Conservation (phyloP, 2,329 filamentous ascomycete species). For the Paecilomyces variotii region DNA sequence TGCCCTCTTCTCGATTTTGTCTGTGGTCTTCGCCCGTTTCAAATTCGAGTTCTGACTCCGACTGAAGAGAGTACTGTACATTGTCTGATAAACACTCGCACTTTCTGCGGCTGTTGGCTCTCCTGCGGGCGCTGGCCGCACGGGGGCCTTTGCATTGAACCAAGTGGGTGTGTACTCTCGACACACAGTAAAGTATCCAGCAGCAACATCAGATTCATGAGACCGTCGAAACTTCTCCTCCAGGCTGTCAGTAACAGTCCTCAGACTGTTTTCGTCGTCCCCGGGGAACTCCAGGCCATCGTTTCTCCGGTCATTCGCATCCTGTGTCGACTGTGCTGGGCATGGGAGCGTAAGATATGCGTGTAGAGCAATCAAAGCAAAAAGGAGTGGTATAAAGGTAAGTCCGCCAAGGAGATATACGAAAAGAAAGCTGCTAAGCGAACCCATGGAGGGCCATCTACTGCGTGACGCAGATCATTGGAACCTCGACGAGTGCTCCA, state of each 20-base stretch:
- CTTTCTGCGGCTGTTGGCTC: slow-evolving; percentile 71
- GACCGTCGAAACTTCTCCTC: slow-evolving; percentile 55
- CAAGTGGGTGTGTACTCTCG: slow-evolving; percentile 87
- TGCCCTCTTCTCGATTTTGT: slow-evolving; percentile 50
- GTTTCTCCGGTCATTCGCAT: not conserved
- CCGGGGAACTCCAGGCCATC: slow-evolving; percentile 42
- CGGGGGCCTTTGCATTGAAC: slow-evolving; percentile 85
- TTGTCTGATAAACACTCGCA: slow-evolving; percentile 93
- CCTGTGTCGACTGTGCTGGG: not conserved
- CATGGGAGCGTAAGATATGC: slow-evolving; percentile 60
- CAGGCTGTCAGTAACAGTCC: slow-evolving; percentile 50
- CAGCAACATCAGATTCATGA: slow-evolving; percentile 68
- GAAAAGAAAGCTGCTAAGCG: slow-evolving; percentile 52
- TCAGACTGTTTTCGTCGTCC: slow-evolving; percentile 59
- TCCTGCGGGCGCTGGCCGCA: slow-evolving; percentile 72
- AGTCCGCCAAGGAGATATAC: slow-evolving; percentile 80
- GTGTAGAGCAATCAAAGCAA: slow-evolving; percentile 55
- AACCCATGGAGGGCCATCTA: slow-evolving; percentile 26
- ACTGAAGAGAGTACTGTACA: slow-evolving; percentile 95
- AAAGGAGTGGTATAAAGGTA: slow-evolving; percentile 71
- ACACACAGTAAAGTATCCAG: slow-evolving; percentile 92
- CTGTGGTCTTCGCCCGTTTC: slow-evolving; percentile 43
- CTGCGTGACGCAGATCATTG: not conserved
- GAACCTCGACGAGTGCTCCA: not conserved
- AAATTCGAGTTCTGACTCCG: slow-evolving; percentile 56